Evolutionary conservation across 2,329 filamentous ascomycete genomes (phyloP), one percentile per base, ranked within the genome.

Genomic region (Arthrocladium fulminans): DNA sequence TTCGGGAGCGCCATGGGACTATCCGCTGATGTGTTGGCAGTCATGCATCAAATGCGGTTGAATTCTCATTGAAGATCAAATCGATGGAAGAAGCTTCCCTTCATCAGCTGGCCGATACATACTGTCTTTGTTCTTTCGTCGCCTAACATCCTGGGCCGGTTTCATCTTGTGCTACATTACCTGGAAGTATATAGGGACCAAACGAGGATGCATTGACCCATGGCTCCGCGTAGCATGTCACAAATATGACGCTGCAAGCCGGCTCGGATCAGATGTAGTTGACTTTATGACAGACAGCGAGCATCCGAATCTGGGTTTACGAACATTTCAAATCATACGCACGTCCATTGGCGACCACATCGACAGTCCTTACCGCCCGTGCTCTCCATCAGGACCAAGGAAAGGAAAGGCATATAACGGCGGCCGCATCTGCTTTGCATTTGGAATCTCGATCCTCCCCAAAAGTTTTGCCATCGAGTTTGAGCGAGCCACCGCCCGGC

Each of bases 21-120:
- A 47, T 17, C 44, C 44, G 44, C 17, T 47, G 44, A 47, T 47
- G 44, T 47, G 44, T 29, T 47, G 44, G 44, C 44, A 47, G 44
- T 47, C 23, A 35, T 35, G 42, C 42, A 35, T 24, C 30, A 20
- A 45, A 17, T 23, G 19, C 29, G n/a, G 15, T 35, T 22, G 42
- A 32, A 32, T 23, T 35, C 22, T 24, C 17, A 3, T 9, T 23
- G 29, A 30, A 37, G 27, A 22, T 25, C 19, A 37, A 8, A 34
- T 35, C 15, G 27, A 20, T 45, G 42, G 20, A 35, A 45, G 20
- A 20, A 45, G 20, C 15, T 24, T 35, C 19, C 20, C 35, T 19
- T 35, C 25, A 45, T 30, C 19, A 35, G 19, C 22, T 34, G 29
- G 30, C 24, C 19, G 22, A 45, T 15, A 24, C 29, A 22, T 34